These are phyloP conservation scores for Juncus effusus DNA, from an alignment of 176 grass and related monocot species.

Conservation along the genomic window DNA sequence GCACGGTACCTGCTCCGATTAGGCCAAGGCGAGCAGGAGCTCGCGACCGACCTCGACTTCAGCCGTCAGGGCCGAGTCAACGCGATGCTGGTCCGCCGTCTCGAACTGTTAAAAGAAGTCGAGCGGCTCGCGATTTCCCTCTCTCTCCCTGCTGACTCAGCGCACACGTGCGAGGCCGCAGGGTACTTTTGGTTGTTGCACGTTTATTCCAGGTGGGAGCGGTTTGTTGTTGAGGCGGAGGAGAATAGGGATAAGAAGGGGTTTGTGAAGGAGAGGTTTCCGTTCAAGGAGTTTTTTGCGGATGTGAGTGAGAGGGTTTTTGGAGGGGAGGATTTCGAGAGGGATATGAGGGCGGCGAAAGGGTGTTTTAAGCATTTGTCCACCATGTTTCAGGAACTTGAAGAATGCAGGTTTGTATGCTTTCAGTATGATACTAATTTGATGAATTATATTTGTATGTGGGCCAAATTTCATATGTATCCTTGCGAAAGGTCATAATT, in stretches of 20 bases:
- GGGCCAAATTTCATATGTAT: no score
- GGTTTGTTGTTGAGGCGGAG: conserved; percentile 65
- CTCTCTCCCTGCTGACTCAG: conserved; percentile 75
- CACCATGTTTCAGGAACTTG: conserved; percentile 90
- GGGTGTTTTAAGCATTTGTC: conserved; percentile 95
- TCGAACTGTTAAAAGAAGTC: conserved; percentile 86
- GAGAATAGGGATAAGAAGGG: conserved; percentile 67
- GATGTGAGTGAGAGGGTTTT: conserved; percentile 65
- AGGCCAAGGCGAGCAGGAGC: conserved; percentile 95
- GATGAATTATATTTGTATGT: no score
- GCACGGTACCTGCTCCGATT: conserved; percentile 96
- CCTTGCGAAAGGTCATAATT: no score
- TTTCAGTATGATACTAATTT: no score
- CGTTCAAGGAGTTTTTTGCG: conserved; percentile 72
- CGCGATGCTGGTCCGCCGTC: conserved; percentile 81
- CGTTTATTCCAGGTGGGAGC: conserved; percentile 93
- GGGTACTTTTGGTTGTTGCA: conserved; percentile 96
- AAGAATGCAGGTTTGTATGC: conserved; percentile 54
- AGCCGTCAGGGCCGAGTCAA: conserved; percentile 97
- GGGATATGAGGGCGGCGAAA: conserved; percentile 91
- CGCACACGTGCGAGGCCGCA: conserved; percentile 92
- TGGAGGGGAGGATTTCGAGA: conserved; percentile 80
- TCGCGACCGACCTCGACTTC: conserved; percentile 99
- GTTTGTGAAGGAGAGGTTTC: conserved; percentile 75
- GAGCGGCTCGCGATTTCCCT: conserved; percentile 79